These are phyloP conservation scores for Nakazawaea laoshanensis DNA, from an alignment of 805 yeast genomes.

Conservation along the genomic window DNA sequence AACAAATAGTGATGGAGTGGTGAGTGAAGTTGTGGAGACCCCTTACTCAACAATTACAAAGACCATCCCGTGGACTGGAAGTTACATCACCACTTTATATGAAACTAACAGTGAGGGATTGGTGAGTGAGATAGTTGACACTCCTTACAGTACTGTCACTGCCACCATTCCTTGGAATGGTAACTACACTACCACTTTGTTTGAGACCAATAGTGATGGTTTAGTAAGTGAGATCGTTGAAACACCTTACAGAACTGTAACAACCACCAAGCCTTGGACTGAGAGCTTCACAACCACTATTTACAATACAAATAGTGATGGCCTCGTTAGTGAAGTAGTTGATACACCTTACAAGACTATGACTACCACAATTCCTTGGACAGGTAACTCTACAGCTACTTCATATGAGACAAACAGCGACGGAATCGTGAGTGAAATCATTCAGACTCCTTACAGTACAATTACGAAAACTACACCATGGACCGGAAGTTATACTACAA, in stretches of 20 bases:
- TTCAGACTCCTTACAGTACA: background rate
- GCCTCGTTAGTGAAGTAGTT: background rate
- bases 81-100: background rate
- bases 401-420: background rate
- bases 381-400: background rate
- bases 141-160: background rate
- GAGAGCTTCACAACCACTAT: conserved; percentile 1
- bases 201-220: background rate
- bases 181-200: background rate
- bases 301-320: background rate
- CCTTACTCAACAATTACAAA: background rate
- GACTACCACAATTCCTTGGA: background rate
- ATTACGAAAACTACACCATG: background rate
- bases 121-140: background rate
- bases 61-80: background rate
- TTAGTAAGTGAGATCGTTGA: background rate
- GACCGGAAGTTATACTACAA: background rate
- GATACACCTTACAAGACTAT: background rate
- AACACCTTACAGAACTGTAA: conserved; percentile 8
- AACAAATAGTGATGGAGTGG: background rate
- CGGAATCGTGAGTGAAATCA: background rate
- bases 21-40: background rate
- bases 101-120: background rate
- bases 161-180: background rate
- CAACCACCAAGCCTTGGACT: conserved; percentile 3